Base-by-base conservation (phyloP, 176 grass and related monocot species). In the Musa beccarii region DNA sequence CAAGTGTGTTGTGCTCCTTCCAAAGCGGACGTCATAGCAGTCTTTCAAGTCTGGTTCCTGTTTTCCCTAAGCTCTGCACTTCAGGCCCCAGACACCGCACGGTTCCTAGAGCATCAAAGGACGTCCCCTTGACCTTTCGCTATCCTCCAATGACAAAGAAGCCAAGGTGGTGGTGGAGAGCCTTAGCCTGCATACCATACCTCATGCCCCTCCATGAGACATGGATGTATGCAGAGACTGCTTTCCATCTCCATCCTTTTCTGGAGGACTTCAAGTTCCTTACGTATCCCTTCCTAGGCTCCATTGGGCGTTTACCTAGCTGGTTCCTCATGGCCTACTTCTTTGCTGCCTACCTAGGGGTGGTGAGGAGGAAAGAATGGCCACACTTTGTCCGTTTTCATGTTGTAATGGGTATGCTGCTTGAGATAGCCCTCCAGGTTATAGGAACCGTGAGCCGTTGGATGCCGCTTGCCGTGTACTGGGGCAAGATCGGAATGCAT, bases 161-260 rank as follows among this genome's bases (percentile, higher is more conserved):
- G 66, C 81, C 81, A 22, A 76, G 29, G 34, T 83, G 81, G 81
- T 83, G 81, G 73, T 83, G 81, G 81, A 76, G 73, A 66, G 53
- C 56, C 14, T 54, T 83, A 63, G 81, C 81, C 29, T 83, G 74
- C 66, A 71, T 83, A 54, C 81, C 81, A 9, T 83, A 83, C 66
- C 81, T 83, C 43, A 76, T 83, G 74, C 81, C 81, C 50, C 73
- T 76, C 28, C 81, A 83, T 72, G 81, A 83, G 66, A 77, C 81
- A 62, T 83, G 81, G 81, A 83, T 83, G 81, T 83, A 83, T 83
- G 81, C 74, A 0, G 63, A 83, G 49, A 83, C 81, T 21, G 81
- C 81, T 21, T 83, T 65, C 74, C 81, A 83, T 53, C 68, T 83
- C 23, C 81, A 83, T 56, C 74, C 66, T 20, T 83, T 83, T 28